Evolutionary conservation across 2,329 filamentous ascomycete genomes (phyloP).

Genomic region (Diaporthe ampelina): DNA sequence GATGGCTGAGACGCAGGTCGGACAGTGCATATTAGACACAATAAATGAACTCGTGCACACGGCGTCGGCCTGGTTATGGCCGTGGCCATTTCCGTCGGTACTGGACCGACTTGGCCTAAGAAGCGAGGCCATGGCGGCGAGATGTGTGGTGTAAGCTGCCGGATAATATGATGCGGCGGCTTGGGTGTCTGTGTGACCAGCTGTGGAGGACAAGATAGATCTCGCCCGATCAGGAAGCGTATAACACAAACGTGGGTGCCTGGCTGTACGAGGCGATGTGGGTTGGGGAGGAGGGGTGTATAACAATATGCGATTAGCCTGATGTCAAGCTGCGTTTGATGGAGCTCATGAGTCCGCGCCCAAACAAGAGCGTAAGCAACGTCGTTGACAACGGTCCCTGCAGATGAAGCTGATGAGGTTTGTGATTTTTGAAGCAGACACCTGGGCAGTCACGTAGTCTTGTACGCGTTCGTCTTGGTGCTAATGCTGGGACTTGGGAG

Average conservation of each 20-base stretch:
- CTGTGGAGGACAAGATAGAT: conserved; percentile 23
- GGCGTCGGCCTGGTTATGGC: conserved; percentile 18
- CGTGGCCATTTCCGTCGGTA: conserved; percentile 14
- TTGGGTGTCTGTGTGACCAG: conserved; percentile 3
- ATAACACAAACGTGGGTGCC: conserved; percentile 30
- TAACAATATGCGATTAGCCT: conserved; percentile 28
- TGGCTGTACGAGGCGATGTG: conserved; percentile 1
- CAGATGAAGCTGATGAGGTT: background rate
- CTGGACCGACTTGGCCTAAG: conserved; percentile 42
- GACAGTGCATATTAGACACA: conserved; percentile 82
- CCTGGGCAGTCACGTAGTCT: background rate
- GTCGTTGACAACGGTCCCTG: background rate
- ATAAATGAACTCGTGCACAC: conserved; percentile 71
- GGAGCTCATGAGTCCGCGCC: conserved; percentile 15
- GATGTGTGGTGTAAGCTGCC: conserved; percentile 3
- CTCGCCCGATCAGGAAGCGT: conserved; percentile 24
- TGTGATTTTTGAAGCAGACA: background rate
- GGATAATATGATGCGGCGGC: conserved; percentile 37
- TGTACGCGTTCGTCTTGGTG: conserved; percentile 3
- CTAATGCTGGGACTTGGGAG: conserved; percentile 4
- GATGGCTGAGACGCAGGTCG: conserved; percentile 79
- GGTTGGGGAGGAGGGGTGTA: background rate
- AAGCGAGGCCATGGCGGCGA: conserved; percentile 44
- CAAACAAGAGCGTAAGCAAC: background rate
- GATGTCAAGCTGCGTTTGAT: conserved; percentile 11